phyloP scores from a whole-genome alignment of 352 stramenopile genomes.

The Phytophthora pini region DNA sequence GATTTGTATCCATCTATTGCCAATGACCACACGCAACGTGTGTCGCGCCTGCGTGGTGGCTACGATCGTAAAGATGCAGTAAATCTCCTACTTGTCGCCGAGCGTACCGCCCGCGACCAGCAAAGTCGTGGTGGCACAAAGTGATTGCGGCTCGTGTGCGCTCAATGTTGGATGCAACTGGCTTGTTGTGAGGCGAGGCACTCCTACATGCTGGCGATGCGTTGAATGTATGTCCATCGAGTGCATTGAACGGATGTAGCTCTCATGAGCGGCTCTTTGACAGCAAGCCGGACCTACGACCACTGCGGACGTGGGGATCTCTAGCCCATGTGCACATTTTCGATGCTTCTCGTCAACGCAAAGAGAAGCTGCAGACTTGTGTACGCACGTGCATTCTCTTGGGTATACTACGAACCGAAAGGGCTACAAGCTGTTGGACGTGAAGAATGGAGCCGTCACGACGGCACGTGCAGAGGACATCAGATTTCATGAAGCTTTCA shows the following conservation, averaged over 20 bases:
- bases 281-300: neutral
- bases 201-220: neutral
- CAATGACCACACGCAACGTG: constrained; percentile 1
- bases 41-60: neutral
- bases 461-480: constrained; percentile 1
- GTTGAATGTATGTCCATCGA: neutral
- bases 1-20: constrained; percentile 5
- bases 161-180: neutral
- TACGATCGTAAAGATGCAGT: neutral
- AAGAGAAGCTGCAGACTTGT: constrained; percentile 5
- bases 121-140: neutral
- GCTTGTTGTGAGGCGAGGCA: constrained; percentile 5
- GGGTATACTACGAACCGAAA: neutral
- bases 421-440: constrained; percentile 10
- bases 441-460: neutral
- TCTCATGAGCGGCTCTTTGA: neutral
- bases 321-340: neutral
- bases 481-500: neutral
- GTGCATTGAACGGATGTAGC: neutral
- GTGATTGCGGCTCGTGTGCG: neutral
- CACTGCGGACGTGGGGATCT: constrained; percentile 3
- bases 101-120: neutral
- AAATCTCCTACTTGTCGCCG: neutral
- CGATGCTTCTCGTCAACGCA: neutral
- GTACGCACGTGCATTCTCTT: neutral